Base-by-base conservation (phyloP, 2,329 filamentous ascomycete genomes). In the Fonsecaea multimorphosa region DNA sequence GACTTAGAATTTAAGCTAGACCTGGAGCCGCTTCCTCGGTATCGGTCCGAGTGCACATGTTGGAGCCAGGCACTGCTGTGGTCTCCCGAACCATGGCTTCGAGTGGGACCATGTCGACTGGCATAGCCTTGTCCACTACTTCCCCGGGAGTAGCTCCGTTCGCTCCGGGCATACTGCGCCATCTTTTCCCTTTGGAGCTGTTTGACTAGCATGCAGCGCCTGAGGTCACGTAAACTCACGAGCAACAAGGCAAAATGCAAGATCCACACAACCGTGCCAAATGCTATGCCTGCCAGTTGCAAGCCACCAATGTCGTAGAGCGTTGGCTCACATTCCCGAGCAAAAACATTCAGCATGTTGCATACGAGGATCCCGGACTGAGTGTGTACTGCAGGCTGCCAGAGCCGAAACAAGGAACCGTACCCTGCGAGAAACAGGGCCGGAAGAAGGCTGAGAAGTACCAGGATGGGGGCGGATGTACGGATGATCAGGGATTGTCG, bases 361-460 rank as follows among this genome's bases (percentile, higher is more conserved):
- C 75, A 77, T 1, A 63, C 46, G 1, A 71, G 34, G 38, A 66
- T 57, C 40, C 68, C 66, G 8, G 67, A 67, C 51, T 67, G 64
- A 7, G 69, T 68, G 59, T 63, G 63, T 16, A 66, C 56, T 3
- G 72, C 68, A 16, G 69, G 67, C 29, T 58, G 65, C 75, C 74
- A 77, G 58, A 74, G 65, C 24, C 70, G 71, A 63, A 76, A 77
- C 3, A 73, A 66, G n/a, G 73, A 73, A 2, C 72, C 71, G 61
- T 72, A 72, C 12, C 68, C 72, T 8, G 74, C 68, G 22, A 77
- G 70, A n/a, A 73, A 63, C 9, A 76, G 59, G 1, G 69, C 69
- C 1, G 74, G 72, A 36, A 70, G 55, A 64, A 73, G 63, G 59
- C 67, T 64, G 61, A 66, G 55, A 57, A 73, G 63, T n/a, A 71